phyloP scores from a whole-genome alignment of 2,329 filamentous ascomycete genomes.

The Polychaeton citri region DNA sequence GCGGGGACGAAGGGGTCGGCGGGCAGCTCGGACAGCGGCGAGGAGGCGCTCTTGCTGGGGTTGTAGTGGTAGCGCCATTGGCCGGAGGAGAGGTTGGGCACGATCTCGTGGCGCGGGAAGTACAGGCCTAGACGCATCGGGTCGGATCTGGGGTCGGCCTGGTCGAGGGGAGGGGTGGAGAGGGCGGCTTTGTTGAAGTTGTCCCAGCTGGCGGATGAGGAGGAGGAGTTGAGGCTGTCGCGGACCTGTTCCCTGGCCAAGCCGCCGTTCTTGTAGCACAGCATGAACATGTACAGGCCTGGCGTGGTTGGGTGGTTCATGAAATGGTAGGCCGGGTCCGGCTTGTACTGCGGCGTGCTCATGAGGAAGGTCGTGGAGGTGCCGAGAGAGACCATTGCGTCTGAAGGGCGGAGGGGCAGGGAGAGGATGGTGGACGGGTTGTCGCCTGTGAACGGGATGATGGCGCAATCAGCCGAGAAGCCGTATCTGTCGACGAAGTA shows the following conservation, averaged over 20 bases:
- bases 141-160: constrained; percentile 35
- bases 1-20: constrained; percentile 35
- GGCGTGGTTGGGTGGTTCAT: constrained; percentile 92
- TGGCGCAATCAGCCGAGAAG: constrained; percentile 59
- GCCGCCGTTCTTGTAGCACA: constrained; percentile 98
- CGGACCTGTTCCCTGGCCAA: constrained; percentile 83
- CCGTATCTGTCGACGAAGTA: constrained; percentile 75
- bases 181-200: constrained; percentile 65
- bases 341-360: constrained; percentile 83
- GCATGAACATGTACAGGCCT: constrained; percentile 98
- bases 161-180: constrained; percentile 54
- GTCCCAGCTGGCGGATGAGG: constrained; percentile 49
- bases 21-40: constrained; percentile 22
- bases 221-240: constrained; percentile 54
- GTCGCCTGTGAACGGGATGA: constrained; percentile 86
- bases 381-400: constrained; percentile 88
- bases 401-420: constrained; percentile 70
- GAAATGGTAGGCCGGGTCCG: constrained; percentile 87
- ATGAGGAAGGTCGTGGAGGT: constrained; percentile 96
- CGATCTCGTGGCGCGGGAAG: constrained; percentile 89
- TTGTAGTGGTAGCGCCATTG: constrained; percentile 70
- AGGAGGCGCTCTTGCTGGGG: constrained; percentile 26
- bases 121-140: constrained; percentile 81
- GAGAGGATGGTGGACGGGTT: constrained; percentile 93
- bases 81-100: constrained; percentile 75